A percentile compares a stretch with the other conserved stretches of the same genome.
Conservation (phyloP, 306 rosid genomes). For the Fragaria iinumae region DNA sequence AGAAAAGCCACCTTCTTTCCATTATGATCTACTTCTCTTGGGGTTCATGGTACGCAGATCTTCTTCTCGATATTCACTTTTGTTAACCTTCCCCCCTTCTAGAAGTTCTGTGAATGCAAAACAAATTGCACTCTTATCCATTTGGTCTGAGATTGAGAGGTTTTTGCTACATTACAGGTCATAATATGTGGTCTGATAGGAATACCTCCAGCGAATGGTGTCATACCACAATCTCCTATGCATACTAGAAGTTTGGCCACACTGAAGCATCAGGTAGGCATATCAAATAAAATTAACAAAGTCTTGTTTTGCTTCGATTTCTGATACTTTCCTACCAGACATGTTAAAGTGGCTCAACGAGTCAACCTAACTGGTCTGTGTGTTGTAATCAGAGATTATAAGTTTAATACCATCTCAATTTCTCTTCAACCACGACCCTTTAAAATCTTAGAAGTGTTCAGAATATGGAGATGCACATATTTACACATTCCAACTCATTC, state of each 20-base stretch:
- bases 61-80: conserved; percentile 18
- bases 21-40: conserved; percentile 77
- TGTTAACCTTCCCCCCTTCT: conserved; percentile 10
- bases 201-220: conserved; percentile 82
- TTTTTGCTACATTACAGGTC: conserved; percentile 49
- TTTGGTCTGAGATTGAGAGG: not conserved
- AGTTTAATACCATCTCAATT: conserved; percentile 1
- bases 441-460: not conserved
- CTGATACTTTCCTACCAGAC: not conserved
- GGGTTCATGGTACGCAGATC: conserved; percentile 64
- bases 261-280: conserved; percentile 66
- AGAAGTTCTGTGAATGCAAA: not conserved
- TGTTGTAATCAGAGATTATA: not conserved
- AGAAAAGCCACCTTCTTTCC: conserved; percentile 73
- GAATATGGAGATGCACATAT: conserved; percentile 1
- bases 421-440: not conserved
- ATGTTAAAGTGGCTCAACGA: not conserved
- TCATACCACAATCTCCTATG: conserved; percentile 87
- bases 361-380: not conserved
- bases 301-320: not conserved
- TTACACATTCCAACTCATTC: not conserved
- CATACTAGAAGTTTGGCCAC: conserved; percentile 82
- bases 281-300: no score
- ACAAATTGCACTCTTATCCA: not conserved
- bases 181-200: conserved; percentile 75